phyloP scores from a whole-genome alignment of 2,329 filamentous ascomycete species.

The Mycosphaerella arachidis region DNA sequence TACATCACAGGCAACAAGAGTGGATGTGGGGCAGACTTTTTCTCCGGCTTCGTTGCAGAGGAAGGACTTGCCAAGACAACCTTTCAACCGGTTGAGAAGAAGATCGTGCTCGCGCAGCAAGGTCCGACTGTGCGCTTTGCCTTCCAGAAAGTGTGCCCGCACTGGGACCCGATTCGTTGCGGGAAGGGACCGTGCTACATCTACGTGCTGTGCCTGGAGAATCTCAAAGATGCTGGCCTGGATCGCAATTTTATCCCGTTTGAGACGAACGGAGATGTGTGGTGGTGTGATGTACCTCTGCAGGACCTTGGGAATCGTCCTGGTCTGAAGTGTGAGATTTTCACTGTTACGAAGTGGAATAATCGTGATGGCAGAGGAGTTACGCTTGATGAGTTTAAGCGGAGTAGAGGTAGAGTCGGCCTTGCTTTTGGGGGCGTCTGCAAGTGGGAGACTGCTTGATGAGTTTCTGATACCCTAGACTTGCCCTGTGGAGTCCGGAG shows the following conservation, averaged over 20 bases:
- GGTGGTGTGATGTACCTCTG: slow-evolving; percentile 70
- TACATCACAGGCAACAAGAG: slow-evolving; percentile 63
- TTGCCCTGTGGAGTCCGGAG: not conserved
- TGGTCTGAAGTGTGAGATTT: slow-evolving; percentile 63
- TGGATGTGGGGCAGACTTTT: slow-evolving; percentile 45
- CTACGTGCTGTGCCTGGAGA: slow-evolving; percentile 65
- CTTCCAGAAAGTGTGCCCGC: slow-evolving; percentile 72
- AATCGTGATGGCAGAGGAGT: slow-evolving; percentile 51
- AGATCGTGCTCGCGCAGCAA: slow-evolving; percentile 58
- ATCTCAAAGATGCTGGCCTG: slow-evolving; percentile 51
- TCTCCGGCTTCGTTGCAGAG: slow-evolving; percentile 42
- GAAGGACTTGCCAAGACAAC: slow-evolving; percentile 53
- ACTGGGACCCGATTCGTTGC: slow-evolving; percentile 71
- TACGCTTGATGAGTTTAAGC: slow-evolving; percentile 45
- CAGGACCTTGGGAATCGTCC: slow-evolving; percentile 58
- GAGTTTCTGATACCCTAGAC: slow-evolving; percentile 4
- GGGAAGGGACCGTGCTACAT: slow-evolving; percentile 63
- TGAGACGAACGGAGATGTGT: slow-evolving; percentile 69
- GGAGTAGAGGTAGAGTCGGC: slow-evolving; percentile 44
- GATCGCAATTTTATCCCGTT: slow-evolving; percentile 66
- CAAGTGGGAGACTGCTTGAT: slow-evolving; percentile 50
- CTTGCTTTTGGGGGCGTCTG: slow-evolving; percentile 50
- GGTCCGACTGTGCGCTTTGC: slow-evolving; percentile 59
- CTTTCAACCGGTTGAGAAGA: slow-evolving; percentile 57
- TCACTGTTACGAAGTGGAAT: slow-evolving; percentile 54